Conservation (phyloP, 257 asterid genomes). For the Lithospermum erythrorhizon region DNA sequence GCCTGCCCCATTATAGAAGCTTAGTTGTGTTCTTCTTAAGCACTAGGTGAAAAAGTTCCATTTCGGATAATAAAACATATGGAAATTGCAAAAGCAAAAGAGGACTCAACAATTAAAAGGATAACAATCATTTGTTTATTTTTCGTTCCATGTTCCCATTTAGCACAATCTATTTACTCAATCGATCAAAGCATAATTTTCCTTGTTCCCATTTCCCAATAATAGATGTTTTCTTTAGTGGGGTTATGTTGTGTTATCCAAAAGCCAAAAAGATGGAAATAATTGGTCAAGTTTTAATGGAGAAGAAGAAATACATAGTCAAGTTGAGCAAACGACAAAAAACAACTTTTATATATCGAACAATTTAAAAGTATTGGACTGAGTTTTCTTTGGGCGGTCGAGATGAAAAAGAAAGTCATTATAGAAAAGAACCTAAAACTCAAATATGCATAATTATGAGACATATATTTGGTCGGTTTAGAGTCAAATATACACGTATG, state of each 20-base stretch:
- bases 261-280: slow-evolving; percentile 9
- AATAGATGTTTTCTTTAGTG: slow-evolving; percentile 6
- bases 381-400: slow-evolving; percentile 53
- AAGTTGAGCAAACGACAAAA: slow-evolving; percentile 18
- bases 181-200: no score
- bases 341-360: slow-evolving; percentile 17
- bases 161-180: no score
- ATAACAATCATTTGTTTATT: no score
- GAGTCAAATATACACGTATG: slow-evolving; percentile 15
- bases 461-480: slow-evolving; percentile 24
- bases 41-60: no score
- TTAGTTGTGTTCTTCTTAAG: no score
- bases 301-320: neutral
- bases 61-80: no score
- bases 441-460: slow-evolving; percentile 5
- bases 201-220: no score
- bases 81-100: no score
- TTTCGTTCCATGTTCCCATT: no score
- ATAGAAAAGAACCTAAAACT: neutral
- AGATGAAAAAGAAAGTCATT: slow-evolving; percentile 2
- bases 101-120: no score
- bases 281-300: neutral
- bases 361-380: slow-evolving; percentile 12
- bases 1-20: no score
- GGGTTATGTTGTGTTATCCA: slow-evolving; percentile 12